phyloP scores from a whole-genome alignment of 1,284 basidiomycete species.

The Puccinia triticina region DNA sequence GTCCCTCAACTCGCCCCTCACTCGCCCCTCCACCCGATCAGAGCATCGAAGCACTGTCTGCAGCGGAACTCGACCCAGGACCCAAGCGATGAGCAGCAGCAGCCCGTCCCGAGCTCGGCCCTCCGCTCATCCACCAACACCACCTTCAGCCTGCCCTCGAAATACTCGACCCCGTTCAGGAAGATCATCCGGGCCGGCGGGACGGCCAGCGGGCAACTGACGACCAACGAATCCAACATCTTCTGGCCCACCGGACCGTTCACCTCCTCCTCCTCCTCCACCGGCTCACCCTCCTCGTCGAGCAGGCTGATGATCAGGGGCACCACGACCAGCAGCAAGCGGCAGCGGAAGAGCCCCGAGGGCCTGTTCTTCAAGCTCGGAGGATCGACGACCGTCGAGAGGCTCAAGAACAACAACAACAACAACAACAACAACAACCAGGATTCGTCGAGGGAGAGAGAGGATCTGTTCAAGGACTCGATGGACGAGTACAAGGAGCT shows the following conservation, averaged over 20 bases:
- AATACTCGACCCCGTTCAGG: conserved; percentile 12
- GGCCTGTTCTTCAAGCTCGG: not conserved
- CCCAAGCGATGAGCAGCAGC: not conserved
- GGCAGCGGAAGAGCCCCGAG: not conserved
- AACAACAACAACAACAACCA: not conserved
- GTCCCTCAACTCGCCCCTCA: not conserved
- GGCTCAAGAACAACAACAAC: too few species aligned
- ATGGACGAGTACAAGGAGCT: conserved; percentile 6
- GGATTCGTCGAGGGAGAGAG: not conserved
- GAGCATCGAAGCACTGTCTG: not conserved
- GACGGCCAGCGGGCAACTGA: not conserved
- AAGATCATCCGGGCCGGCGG: conserved; percentile 6
- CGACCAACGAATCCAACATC: conserved; percentile 11
- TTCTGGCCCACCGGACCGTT: not conserved
- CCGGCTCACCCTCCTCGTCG: not conserved
- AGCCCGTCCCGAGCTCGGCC: not conserved
- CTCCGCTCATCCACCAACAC: not conserved
- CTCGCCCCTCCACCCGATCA: not conserved
- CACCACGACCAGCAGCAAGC: not conserved
- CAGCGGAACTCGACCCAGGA: not conserved
- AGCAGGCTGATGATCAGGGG: not conserved
- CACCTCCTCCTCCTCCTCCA: conserved; percentile 7
- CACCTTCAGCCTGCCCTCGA: not conserved
- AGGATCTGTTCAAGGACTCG: conserved; percentile 10
- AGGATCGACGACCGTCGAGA: not conserved